phyloP scores from a whole-genome alignment of 305 asterid species.

The Fraxinus floribunda region DNA sequence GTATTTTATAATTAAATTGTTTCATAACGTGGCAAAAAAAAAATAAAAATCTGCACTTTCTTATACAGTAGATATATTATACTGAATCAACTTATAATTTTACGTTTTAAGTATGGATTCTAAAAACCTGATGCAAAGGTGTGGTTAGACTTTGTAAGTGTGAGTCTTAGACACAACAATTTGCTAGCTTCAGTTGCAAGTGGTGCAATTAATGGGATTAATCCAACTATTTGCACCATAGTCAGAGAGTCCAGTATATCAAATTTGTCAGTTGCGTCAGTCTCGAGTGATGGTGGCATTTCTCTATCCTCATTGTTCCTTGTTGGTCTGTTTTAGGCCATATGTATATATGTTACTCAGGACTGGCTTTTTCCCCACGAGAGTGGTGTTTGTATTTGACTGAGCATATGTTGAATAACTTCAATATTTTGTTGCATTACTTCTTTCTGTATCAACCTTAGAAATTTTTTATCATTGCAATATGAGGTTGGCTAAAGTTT shows the following conservation, averaged over 20 bases:
- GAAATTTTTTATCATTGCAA: neutral
- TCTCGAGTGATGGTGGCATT: neutral
- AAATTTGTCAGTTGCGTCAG: neutral
- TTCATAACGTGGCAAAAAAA: too few relatives aligned
- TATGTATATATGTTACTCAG: neutral
- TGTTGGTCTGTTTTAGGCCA: neutral
- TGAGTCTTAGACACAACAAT: neutral
- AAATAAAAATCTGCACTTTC: neutral
- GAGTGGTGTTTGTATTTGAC: neutral
- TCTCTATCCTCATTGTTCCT: neutral
- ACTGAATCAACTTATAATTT: neutral
- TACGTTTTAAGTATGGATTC: neutral
- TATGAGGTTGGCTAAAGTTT: slow-evolving; percentile 2
- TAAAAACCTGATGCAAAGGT: neutral
- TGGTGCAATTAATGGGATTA: neutral
- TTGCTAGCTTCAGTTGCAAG: neutral
- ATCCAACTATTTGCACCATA: neutral
- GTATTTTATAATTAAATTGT: neutral
- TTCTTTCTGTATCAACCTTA: neutral
- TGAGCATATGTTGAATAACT: neutral
- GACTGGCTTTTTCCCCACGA: neutral
- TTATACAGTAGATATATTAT: neutral
- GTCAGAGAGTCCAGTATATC: neutral
- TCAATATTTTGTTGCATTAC: neutral
- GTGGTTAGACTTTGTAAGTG: neutral